Base-by-base conservation (phyloP, 768 basidiomycete species). In the Tubosaeta sp. region DNA sequence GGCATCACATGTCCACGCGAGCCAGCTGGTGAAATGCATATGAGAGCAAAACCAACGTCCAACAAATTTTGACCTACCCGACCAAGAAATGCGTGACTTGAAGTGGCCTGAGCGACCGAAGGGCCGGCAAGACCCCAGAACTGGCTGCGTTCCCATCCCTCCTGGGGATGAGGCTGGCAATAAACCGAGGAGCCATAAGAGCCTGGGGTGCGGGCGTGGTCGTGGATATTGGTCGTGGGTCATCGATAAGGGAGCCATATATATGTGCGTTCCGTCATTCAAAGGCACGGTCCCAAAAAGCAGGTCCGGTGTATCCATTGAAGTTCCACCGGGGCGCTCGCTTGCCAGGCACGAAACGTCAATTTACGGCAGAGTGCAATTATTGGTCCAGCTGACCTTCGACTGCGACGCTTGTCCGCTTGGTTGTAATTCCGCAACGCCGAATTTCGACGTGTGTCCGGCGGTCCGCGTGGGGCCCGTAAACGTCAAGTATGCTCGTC, bases 1-100 rank as follows among this genome's bases (percentile, higher is more conserved):
- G 0, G 90, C 88, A 62, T 92, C 91, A 68, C 82, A 85, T 3
- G 85, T 87, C 91, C 91, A 94, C 0, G 89, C 88, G 12, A 93
- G 72, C 85, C 86, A 91, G 37, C 84, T 86, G 57, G 17, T 34
- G 1, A n/a, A 8, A 8, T 4, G 16, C 3, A 4, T 5, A 16
- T 59, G 26, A 55, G 41, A 22, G 44, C 10, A 41, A 10, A 26
- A 8, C 8, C 16, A 10, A 42, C 1, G 13, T 14, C 6, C 1
- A 22, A 22, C 25, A 25, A 12, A 27, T 5, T 9, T 10, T 43
- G 29, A 60, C 62, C 45, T 59, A 82, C 80, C 84, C 83, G 39
- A 77, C 74, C 63, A 75, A 81, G 65, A 84, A 84, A 47, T 81
- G 75, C 5, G 76, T 77, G 72, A 77, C 79, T 57, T 85, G 83